Conservation (phyloP, 495 filamentous ascomycete genomes). For the Penicillium paxilli region DNA sequence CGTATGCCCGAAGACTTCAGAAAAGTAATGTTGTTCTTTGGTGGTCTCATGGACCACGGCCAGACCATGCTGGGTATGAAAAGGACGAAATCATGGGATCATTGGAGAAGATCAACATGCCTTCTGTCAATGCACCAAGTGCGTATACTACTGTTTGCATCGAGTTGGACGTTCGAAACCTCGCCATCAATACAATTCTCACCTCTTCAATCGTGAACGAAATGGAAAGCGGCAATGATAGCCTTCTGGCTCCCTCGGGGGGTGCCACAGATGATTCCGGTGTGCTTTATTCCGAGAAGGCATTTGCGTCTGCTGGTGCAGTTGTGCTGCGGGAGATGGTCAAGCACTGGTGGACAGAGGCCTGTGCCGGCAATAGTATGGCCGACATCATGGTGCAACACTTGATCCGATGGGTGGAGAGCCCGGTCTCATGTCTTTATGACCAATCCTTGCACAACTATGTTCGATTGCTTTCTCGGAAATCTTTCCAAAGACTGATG, state of each 20-base stretch:
- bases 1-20: constrained; percentile 88
- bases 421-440: constrained; percentile 87
- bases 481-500: constrained; percentile 96
- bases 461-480: constrained; percentile 95
- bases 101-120: constrained; percentile 92
- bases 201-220: constrained; percentile 98
- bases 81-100: constrained; percentile 83
- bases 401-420: constrained; percentile 95
- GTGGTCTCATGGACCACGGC: constrained; percentile 85
- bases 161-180: constrained; percentile 88
- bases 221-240: constrained; percentile 73
- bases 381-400: constrained; percentile 98
- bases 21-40: constrained; percentile 95
- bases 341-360: constrained; percentile 96
- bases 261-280: constrained; percentile 61
- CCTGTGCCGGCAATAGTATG: constrained; percentile 87
- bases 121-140: constrained; percentile 85
- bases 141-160: constrained; percentile 97
- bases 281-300: constrained; percentile 81
- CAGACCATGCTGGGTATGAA: constrained; percentile 96
- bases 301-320: constrained; percentile 89
- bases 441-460: constrained; percentile 97
- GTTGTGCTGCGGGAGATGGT: constrained; percentile 96
- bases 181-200: constrained; percentile 96
- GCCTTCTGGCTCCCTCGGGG: constrained; percentile 63